Evolutionary conservation across 371 early-diverging fungal genomes (phyloP), one percentile per base, ranked within the genome.

Genomic region (Sporodiniella umbellata): DNA sequence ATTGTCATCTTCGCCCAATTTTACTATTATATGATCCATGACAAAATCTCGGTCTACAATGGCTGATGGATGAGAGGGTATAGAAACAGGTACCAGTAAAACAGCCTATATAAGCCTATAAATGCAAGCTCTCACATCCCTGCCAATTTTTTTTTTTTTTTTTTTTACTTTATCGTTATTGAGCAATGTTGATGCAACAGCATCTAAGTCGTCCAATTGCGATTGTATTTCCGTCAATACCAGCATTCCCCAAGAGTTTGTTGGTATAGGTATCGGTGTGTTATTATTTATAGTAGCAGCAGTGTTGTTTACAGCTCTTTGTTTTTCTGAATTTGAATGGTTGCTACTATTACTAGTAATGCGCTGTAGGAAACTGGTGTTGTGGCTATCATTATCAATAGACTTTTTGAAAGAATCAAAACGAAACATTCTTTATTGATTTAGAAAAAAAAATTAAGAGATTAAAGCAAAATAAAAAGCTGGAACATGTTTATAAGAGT

Each of bases 161-260:
- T 28, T 3, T 6, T 26, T 46, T 58, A 66, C 71, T 56, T 67
- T 71, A 22, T 67, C 53, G 17, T 57, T 39, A 1, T 33, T 55
- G 8, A 62, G 25, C 14, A 77, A 48, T 0, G 72, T 28, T 2
- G 66, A 51, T 14, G 68, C 54, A 22, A 77, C 57, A 49, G 72
- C 73, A 15, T 70, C 71, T n/a, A 69, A 54, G 50, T 68, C 68
- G 22, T 68, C 66, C 33, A 58, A 42, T 23, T 44, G 39, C 33
- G 64, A 62, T 37, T 64, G 64, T 15, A 77, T 51, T n/a, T 55
- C 62, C 8, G 64, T 55, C 21, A 70, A 48, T 19, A 60, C 53
- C 18, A 72, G 51, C 77, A 77, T 77, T 18, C 73, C 77, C 73
- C 73, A 77, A 17, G 73, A 70, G 30, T 68, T 72, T n/a, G 66